Base-by-base conservation (phyloP, 2,329 filamentous ascomycete genomes). In the Davidsoniella virescens region DNA sequence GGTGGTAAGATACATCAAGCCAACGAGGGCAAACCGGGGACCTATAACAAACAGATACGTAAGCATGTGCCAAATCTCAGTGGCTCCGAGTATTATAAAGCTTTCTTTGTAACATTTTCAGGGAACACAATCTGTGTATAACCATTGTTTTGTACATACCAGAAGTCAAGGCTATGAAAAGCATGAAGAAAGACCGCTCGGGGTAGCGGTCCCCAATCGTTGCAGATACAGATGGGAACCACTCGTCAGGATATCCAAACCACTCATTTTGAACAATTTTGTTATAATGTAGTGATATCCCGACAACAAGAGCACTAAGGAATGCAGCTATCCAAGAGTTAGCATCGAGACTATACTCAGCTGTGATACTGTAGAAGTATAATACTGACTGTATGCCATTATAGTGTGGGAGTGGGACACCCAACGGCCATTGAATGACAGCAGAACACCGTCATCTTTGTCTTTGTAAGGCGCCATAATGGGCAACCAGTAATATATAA, bases 201-300 rank as follows among this genome's bases (percentile, higher is more conserved):
- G 92, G 92, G 61, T 95, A 96, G 57, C 88, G 80, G 65, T 98
- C 92, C 63, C 92, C 92, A 67, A 98, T 98, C 36, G 92, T 96
- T 39, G 92, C 82, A 26, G 90, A 95, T 18, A 95, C 88, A 41
- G 88, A 94, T 52, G 88, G 88, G 61, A 94, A 94, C 88, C 88
- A 95, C 71, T 95, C 88, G 57, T 94, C 72, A 1, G 88, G 88
- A 62, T 93, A 94, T 58, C 87, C 87, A 65, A 87, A 94, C 69
- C 88, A 84, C 66, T 98, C 87, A 67, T 98, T 98, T 66, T 95
- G 73, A 51, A 98, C 92, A 58, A 98, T 98, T 70, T 98, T 98
- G 62, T 84, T 77, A 68, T 92, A 96, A 67, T 98, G 92, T 45
- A 98, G 74, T 50, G 72, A 75, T 51, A 81, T 70, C 57, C 90